A percentile compares a stretch with the other conserved stretches of the same genome.
phyloP scores from a whole-genome alignment of 768 basidiomycete species.

The Calocybe gangraenosa region DNA sequence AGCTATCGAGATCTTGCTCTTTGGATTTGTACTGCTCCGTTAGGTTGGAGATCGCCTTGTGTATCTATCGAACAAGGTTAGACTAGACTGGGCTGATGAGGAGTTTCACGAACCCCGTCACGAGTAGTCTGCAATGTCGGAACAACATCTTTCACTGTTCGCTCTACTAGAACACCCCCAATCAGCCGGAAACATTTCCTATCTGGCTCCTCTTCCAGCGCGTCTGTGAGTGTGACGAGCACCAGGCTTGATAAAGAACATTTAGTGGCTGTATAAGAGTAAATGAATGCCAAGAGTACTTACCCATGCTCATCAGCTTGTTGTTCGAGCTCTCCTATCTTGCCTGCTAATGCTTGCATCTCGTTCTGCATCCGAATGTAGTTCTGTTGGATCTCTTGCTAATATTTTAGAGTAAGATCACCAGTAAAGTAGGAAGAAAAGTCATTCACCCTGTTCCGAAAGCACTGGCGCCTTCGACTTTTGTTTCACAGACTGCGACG shows the following conservation, averaged over 20 bases:
- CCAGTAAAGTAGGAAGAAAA: background rate
- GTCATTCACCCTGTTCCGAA: slow-evolving; percentile 67
- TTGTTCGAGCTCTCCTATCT: slow-evolving; percentile 94
- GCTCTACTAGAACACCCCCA: slow-evolving; percentile 92
- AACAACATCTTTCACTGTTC: slow-evolving; percentile 92
- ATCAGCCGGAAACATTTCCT: slow-evolving; percentile 96
- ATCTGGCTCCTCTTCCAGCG: slow-evolving; percentile 75
- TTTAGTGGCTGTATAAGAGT: slow-evolving; percentile 4
- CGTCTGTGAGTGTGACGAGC: slow-evolving; percentile 80
- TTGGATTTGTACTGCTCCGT: slow-evolving; percentile 86
- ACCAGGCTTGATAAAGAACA: slow-evolving; percentile 59
- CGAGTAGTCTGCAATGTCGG: slow-evolving; percentile 87
- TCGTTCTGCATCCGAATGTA: slow-evolving; percentile 85
- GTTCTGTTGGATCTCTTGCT: slow-evolving; percentile 81
- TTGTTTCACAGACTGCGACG: slow-evolving; percentile 45
- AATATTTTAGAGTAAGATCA: slow-evolving; percentile 32
- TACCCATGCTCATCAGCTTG: slow-evolving; percentile 95
- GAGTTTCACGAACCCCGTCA: slow-evolving; percentile 62
- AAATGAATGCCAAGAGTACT: slow-evolving; percentile 23
- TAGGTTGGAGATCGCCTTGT: slow-evolving; percentile 71
- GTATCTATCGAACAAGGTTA: slow-evolving; percentile 53
- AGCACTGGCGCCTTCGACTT: slow-evolving; percentile 56
- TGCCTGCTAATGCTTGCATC: slow-evolving; percentile 84
- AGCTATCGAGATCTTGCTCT: slow-evolving; percentile 77
- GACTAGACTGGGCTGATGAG: slow-evolving; percentile 8